phyloP scores from a whole-genome alignment of 257 asterid genomes.

The Solanum paucissectum region DNA sequence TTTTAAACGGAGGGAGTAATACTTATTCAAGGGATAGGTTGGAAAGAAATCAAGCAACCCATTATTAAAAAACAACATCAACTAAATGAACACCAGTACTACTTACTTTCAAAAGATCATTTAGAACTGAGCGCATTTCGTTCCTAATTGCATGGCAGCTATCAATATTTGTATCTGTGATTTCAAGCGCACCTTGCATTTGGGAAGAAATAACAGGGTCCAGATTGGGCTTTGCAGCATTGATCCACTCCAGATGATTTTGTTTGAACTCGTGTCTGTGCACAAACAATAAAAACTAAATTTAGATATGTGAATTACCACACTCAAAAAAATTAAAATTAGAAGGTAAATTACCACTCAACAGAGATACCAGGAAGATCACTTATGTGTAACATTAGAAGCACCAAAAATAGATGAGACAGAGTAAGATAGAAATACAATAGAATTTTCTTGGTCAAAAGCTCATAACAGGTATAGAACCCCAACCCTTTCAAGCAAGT shows the following conservation, averaged over 20 bases:
- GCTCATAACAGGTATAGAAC: background rate
- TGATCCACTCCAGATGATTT: conserved; percentile 73
- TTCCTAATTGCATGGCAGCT: conserved; percentile 49
- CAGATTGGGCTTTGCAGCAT: conserved; percentile 49
- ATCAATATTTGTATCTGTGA: conserved; percentile 49
- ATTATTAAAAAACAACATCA: background rate
- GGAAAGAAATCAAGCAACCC: background rate
- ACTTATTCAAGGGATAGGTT: conserved; percentile 13
- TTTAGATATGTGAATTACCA: background rate
- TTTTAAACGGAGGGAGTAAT: background rate
- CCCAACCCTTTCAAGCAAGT: background rate
- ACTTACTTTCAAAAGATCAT: conserved; percentile 66
- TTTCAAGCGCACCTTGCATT: conserved; percentile 21
- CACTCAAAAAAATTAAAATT: background rate
- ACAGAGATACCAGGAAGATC: background rate
- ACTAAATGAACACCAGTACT: background rate
- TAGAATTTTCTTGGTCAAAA: background rate
- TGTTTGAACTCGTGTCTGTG: conserved; percentile 74
- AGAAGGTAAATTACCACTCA: background rate
- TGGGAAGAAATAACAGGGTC: conserved; percentile 61
- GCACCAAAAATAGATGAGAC: background rate
- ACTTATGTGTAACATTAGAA: background rate
- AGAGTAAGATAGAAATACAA: background rate
- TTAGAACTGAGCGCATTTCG: conserved; percentile 69
- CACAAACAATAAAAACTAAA: background rate